Evolutionary conservation across 345 rosid genomes (phyloP), one percentile per base, ranked within the genome.

Genomic region (Mallotus nudiflorus): DNA sequence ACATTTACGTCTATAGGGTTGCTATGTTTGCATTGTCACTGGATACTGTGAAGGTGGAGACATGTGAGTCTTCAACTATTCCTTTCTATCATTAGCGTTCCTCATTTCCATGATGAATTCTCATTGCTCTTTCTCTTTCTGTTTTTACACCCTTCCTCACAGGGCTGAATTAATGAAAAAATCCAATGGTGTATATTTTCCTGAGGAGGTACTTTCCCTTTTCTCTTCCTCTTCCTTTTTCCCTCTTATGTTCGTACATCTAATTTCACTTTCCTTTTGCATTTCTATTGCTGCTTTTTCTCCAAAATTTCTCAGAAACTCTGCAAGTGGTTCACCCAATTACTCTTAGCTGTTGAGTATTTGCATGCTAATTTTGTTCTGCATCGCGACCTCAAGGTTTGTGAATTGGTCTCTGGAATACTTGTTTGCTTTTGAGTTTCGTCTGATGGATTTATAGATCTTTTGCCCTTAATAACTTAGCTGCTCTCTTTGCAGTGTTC

Each of bases 21-120:
- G 97, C 85, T 95, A 88, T 80, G 97, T 95, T 75, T 95, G 99
- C 81, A 95, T 95, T 77, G 97, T 92, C 70, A 92, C 97, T 8
- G 97, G 99, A 79, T 95, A 95, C 76, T 95, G 99, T 73, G 99
- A 95, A 86, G 99, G 99, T 50, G 99, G 99, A 82, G 97, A 95
- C 82, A 95, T 95, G 99, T 95, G 88, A 86, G 97, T 87, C 73
- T 65, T 48, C 40, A 45, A 49, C 57, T 52, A 42, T 31, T 60
- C 10, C 35, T 33, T 33, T 33, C 6, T 33, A 3, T 33, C 6
- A 33, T 46, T 66, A 72, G 2, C 28, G 9, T 46, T 68, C 68
- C 58, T 44, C 9, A 61, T 69, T 77, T 66, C 52, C 40, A 51
- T 24, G 27, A 22, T 31, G 3, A 37, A 28, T 69, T 57, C 39